phyloP scores from a whole-genome alignment of 169 alveolate genomes.

The Eimeria zaria region DNA sequence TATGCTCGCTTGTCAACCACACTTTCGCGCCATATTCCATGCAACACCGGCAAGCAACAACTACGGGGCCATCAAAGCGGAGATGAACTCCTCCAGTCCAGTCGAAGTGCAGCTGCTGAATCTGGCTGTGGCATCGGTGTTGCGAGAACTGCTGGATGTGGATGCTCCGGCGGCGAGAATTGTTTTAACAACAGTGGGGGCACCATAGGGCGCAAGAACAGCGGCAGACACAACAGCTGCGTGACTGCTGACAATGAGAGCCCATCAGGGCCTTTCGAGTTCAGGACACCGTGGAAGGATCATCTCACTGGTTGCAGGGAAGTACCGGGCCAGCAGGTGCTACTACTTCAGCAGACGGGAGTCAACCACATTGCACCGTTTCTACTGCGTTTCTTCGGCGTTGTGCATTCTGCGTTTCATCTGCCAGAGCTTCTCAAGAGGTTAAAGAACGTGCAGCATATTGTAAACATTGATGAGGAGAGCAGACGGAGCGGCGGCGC shows the following conservation, averaged over 20 bases:
- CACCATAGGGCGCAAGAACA: neutral
- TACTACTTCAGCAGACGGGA: conserved; percentile 21
- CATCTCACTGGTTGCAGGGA: neutral
- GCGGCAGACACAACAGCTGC: neutral
- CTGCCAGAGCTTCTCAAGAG: conserved; percentile 34
- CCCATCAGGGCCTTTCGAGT: conserved; percentile 13
- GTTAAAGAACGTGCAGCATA: neutral
- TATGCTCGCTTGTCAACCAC: neutral
- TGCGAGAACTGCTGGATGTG: neutral
- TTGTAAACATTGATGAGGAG: neutral
- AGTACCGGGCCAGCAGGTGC: neutral
- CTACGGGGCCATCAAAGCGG: neutral
- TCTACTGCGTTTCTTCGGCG: neutral
- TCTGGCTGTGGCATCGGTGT: neutral
- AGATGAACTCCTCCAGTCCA: conserved; percentile 24
- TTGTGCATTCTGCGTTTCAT: conserved; percentile 17
- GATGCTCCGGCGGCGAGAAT: neutral
- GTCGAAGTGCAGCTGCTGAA: neutral
- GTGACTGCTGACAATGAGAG: neutral
- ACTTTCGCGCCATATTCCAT: neutral
- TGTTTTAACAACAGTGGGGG: neutral
- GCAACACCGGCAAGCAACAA: neutral
- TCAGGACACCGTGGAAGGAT: conserved; percentile 16
- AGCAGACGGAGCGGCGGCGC: neutral
- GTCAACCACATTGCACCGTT: conserved; percentile 10